phyloP scores from a whole-genome alignment of 2,329 filamentous ascomycete species.

The Colletotrichum aenigma region DNA sequence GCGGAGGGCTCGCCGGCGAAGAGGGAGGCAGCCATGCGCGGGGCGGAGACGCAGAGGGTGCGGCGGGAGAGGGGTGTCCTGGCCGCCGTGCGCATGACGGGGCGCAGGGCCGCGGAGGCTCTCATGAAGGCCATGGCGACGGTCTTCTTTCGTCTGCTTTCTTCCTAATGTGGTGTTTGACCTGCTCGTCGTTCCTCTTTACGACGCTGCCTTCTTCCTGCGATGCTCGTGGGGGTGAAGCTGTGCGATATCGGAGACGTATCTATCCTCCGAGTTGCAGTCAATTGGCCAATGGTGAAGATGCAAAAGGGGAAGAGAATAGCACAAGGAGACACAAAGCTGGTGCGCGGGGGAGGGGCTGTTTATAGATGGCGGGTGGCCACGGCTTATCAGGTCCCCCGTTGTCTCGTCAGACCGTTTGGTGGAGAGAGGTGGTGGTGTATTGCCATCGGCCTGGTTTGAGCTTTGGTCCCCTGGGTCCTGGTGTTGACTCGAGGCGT shows the following conservation, averaged over 20 bases:
- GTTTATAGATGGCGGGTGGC: conserved; percentile 21
- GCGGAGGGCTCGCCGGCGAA: conserved; percentile 54
- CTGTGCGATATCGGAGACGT: conserved; percentile 7
- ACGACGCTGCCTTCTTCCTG: background rate
- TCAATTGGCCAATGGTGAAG: background rate
- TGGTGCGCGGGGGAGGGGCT: background rate
- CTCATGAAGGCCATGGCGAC: conserved; percentile 13
- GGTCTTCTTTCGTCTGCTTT: background rate
- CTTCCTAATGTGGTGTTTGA: background rate
- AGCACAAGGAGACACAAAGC: background rate
- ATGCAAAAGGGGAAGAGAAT: background rate
- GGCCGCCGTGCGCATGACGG: conserved; percentile 7
- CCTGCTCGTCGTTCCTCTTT: background rate
- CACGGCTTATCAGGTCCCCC: conserved; percentile 14
- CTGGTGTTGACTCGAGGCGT: conserved; percentile 11
- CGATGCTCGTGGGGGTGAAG: background rate
- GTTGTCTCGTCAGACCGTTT: background rate
- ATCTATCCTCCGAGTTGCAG: background rate
- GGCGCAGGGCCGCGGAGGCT: conserved; percentile 13
- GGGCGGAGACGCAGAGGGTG: conserved; percentile 12
- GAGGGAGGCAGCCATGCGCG: conserved; percentile 31
- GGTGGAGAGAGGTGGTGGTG: background rate
- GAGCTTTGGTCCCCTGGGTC: background rate
- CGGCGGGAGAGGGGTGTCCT: background rate
- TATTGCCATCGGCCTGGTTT: background rate